A percentile compares a stretch with the other conserved stretches of the same genome.
Conservation (phyloP, 129 eudicot genomes). For the Centaurea solstitialis region DNA sequence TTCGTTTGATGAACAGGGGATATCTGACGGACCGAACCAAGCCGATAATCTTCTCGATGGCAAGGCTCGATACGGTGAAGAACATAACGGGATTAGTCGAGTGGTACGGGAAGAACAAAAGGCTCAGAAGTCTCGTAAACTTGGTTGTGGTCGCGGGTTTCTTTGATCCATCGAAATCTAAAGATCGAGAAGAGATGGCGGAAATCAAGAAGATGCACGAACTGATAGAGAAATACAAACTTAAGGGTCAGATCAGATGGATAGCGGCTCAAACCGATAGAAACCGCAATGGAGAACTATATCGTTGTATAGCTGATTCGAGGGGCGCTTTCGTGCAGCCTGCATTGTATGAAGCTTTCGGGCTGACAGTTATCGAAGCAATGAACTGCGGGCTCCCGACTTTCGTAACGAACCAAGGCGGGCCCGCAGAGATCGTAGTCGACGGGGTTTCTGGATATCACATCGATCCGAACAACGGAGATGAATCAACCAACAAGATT, state of each 20-base stretch:
- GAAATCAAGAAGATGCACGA: conserved; percentile 88
- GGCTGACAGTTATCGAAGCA: conserved; percentile 83
- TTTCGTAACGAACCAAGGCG: conserved; percentile 88
- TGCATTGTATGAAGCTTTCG: conserved; percentile 90
- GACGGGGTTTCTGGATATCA: conserved; percentile 84
- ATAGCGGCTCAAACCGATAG: conserved; percentile 87
- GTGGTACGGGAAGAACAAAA: conserved; percentile 77
- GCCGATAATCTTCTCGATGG: conserved; percentile 94
- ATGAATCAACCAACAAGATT: conserved; percentile 74
- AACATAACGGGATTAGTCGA: conserved; percentile 80
- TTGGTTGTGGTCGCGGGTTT: conserved; percentile 87
- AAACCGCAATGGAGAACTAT: conserved; percentile 70
- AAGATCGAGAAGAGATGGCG: conserved; percentile 85
- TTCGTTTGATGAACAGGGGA: conserved; percentile 52
- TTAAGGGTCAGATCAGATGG: conserved; percentile 89
- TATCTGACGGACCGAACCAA: conserved; percentile 64
- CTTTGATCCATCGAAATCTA: conserved; percentile 78
- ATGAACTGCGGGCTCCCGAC: conserved; percentile 94
- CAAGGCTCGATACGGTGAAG: conserved; percentile 86
- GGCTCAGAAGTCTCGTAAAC: conserved; percentile 69
- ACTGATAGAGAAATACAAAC: conserved; percentile 60
- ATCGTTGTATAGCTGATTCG: conserved; percentile 80
- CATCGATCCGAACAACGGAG: conserved; percentile 71
- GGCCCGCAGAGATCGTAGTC: conserved; percentile 82
- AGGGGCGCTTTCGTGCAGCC: conserved; percentile 95